phyloP scores from a whole-genome alignment of 768 basidiomycete genomes.

The Hericium erinaceus region DNA sequence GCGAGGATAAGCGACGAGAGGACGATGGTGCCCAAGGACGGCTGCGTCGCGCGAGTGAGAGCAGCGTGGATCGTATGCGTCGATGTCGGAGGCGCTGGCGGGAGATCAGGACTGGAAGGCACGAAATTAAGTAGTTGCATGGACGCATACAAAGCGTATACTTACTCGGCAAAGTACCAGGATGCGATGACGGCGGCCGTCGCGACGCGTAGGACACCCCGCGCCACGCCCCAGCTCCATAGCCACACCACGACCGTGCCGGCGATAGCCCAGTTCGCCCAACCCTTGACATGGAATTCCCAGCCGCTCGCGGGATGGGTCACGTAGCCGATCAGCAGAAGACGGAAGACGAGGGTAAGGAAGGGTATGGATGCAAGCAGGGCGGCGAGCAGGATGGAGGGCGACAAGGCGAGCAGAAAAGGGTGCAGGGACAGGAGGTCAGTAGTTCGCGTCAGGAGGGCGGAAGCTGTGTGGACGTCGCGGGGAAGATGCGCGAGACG shows the following conservation, averaged over 20 bases:
- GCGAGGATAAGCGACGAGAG: constrained; percentile 74
- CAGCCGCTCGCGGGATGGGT: constrained; percentile 30
- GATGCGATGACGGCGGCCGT: constrained; percentile 79
- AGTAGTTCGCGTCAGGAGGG: constrained; percentile 49
- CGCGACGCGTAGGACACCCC: constrained; percentile 68
- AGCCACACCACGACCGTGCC: constrained; percentile 45
- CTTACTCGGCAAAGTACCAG: constrained; percentile 80
- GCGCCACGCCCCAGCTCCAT: constrained; percentile 73
- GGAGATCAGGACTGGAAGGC: constrained; percentile 16
- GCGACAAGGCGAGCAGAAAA: constrained; percentile 67
- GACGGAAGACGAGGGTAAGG: constrained; percentile 66
- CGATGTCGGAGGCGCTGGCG: constrained; percentile 38
- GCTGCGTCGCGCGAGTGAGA: constrained; percentile 67
- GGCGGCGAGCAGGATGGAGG: constrained; percentile 55
- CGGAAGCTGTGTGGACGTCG: constrained; percentile 58
- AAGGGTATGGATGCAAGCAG: constrained; percentile 73
- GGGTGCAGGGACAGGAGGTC: constrained; percentile 63
- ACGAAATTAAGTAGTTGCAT: constrained; percentile 2
- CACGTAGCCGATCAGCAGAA: constrained; percentile 63
- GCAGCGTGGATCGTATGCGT: constrained; percentile 74
- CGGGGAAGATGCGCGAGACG: constrained; percentile 64
- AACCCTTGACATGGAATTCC: constrained; percentile 47
- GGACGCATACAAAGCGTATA: not conserved
- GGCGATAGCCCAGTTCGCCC: constrained; percentile 71
- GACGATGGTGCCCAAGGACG: constrained; percentile 73